Base-by-base conservation (phyloP, 169 alveolate genomes). In the Babesia sp. region DNA sequence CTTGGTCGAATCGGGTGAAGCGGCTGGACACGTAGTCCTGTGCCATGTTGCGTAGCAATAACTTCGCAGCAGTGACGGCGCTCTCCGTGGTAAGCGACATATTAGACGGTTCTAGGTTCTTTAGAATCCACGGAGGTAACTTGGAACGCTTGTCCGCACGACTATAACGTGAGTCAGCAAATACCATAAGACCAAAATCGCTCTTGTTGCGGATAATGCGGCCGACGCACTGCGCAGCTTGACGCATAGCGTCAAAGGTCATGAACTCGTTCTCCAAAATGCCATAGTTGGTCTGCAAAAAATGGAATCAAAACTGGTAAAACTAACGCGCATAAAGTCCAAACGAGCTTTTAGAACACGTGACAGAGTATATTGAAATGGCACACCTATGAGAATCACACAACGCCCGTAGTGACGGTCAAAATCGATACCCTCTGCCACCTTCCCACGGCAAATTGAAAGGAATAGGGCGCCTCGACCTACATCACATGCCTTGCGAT, bases 341-440 rank as follows among this genome's bases (percentile, higher is more conserved):
- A 93, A 90, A 39, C 98, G 90, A 0, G 98, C 96, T 72, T 94
- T 95, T 39, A 95, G 90, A 34, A 91, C 95, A 66, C 94, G 83
- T 31, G 97, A 94, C 46, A 96, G 93, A 14, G 98, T 96, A 91
- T 92, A 96, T 86, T 93, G 98, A 89, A 92, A 95, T 3, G 99
- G 99, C 22, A 97, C 95, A 8, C 99, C 99, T 45, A 96, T 91
- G 57, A 97, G 91, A 29, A 97, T 94, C 79, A 97, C 99, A 84
- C 98, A 95, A 12, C 99, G 92, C 22, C 99, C 99, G 80, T 96
- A 97, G 80, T 97, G 99, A 2, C 97, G 94, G 63, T 96, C 98
- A 82, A 97, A 97, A 87, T 97, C 99, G 41, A 97, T 97, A n/a
- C 99, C 99, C 85, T 97, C 99, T 1, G 99, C 99, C 28, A 97